Conservation (phyloP, 441 rosid species). For the Aleurites moluccanus region DNA sequence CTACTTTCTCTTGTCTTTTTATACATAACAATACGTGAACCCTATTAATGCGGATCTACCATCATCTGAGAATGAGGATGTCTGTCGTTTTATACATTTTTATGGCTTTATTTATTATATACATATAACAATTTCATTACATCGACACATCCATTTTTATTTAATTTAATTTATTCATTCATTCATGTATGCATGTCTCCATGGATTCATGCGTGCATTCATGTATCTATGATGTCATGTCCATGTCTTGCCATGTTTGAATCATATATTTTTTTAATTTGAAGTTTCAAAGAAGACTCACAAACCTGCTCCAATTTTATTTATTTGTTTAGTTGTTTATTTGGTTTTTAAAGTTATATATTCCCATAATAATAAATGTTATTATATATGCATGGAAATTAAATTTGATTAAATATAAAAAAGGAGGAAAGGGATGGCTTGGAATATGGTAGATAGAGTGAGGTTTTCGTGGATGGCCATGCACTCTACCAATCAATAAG, state of each 20-base stretch:
- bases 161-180: neutral
- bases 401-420: constrained; percentile 18
- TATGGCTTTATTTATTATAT: neutral
- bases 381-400: neutral
- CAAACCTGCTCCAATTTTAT: constrained; percentile 11
- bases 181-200: neutral
- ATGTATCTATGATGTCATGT: too few relatives aligned
- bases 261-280: too few relatives aligned
- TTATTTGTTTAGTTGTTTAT: neutral
- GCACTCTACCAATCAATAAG: neutral
- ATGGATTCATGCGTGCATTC: too few relatives aligned
- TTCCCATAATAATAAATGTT: too few relatives aligned
- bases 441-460: constrained; percentile 33
- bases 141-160: constrained; percentile 11
- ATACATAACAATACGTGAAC: constrained; percentile 42
- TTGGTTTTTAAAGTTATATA: constrained; percentile 7
- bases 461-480: constrained; percentile 25
- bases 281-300: constrained; percentile 34
- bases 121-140: neutral
- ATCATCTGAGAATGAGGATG: constrained; percentile 48
- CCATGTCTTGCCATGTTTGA: too few relatives aligned
- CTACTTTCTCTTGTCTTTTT: constrained; percentile 23
- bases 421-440: constrained; percentile 7
- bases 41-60: constrained; percentile 66
- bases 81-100: constrained; percentile 44